Base-by-base conservation (phyloP, 371 early-diverging fungal species). In the Lichtheimia corymbifera region DNA sequence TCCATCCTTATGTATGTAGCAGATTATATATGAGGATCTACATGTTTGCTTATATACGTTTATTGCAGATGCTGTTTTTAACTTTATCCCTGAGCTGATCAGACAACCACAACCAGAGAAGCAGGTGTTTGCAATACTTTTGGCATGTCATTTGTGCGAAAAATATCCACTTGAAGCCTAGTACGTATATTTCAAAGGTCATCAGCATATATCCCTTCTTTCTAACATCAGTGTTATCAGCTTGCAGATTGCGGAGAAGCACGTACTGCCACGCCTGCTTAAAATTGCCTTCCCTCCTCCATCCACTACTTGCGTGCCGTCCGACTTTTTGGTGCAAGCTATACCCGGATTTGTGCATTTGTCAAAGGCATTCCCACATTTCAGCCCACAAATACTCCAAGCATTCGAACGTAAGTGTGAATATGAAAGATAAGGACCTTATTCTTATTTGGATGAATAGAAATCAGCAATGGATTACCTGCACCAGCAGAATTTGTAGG, bases 11-110 rank as follows among this genome's bases (percentile, higher is more conserved):
- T 84, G 75, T 69, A 69, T 61, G 75, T 65, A 27, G 17, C 50
- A 20, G 20, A 27, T n/a, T 2, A 14, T 4, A 15, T 28, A 15
- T 5, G 24, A 13, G 35, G 17, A 11, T 53, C 52, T 17, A 1
- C 22, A 11, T 55, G 11, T 9, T 24, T 58, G 17, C 30, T 35
- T 11, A 35, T 11, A 35, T 35, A n/a, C 22, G 22, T 20, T 44
- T 5, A 12, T 54, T 18, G n/a, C 35, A 70, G 71, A 82, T 54
- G 80, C 81, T 20, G 80, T 81, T 5, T 44, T 80, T n/a, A 77
- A 75, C 27, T 84, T 83, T 50, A 61, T 84, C 14, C 74, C 79
- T 1, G 84, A 86, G 42, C 59, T 86, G 24, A 55, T 81, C 6
- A 63, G 77, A 54, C 78, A 82, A 13, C 82, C 74, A 0, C 76